Evolutionary conservation across 129 eudicot genomes (phyloP), one percentile per base, ranked within the genome.

Genomic region (Arctium lappa): DNA sequence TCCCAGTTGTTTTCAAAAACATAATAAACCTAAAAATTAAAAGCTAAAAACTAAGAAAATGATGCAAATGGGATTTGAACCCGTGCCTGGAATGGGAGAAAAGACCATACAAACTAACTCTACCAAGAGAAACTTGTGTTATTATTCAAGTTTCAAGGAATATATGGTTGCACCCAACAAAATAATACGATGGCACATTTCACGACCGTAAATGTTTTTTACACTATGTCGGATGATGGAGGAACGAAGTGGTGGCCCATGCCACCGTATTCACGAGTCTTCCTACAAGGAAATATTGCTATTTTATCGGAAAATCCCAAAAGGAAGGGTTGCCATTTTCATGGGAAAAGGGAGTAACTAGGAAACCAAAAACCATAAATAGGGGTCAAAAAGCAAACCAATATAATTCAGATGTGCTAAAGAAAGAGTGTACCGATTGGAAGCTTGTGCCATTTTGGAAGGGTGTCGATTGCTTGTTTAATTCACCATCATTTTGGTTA

Each of bases 391-490:
- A 9, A 46, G 56, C 56, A 46, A 46, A 46, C 56, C 56, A 46
- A 46, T 46, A 46, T 37, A 46, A 50, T 70, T 15, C 6, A 69
- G 3, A 18, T 44, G 80, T 69, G 75, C 22, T 2, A 46, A 73
- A 84, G 77, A 31, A 73, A 88, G 62, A 77, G 4, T 36, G 27
- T 84, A 88, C 89, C 89, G 66, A 71, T 34, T 84, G 87, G 74
- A 37, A 36, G 78, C 40, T 60, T 33, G 72, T 62, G 76, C 73
- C 78, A 16, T 39, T 48, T 81, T 86, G 85, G 34, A 16, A 60
- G 68, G 68, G 1, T 60, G 29, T 16, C 68, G 68, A 60, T 60
- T 86, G 82, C 82, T 82, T 82, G 48, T 86, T 46, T 1, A 81
- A 71, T 85, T 80, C 83, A 74, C 75, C 75, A 48, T 78, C 63